These are phyloP conservation scores for Taphrina sp. DNA, from an alignment of 1,139 yeast genomes.

Conservation along the genomic window DNA sequence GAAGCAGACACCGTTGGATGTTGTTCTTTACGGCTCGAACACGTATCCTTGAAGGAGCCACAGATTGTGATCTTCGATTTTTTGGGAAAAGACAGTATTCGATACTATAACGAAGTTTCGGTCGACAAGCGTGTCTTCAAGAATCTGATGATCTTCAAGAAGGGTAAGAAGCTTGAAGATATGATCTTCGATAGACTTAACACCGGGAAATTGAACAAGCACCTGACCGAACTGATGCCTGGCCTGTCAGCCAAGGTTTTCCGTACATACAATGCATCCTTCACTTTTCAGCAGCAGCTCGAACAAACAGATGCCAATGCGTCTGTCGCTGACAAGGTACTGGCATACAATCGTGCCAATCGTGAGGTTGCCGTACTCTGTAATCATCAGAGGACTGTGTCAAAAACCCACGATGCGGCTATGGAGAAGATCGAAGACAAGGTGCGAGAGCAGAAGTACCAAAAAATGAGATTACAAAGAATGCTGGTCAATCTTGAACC, in stretches of 20 bases:
- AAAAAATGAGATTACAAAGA: conserved; percentile 67
- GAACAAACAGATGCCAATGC: conserved; percentile 81
- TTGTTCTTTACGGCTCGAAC: conserved; percentile 88
- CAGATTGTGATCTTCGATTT: conserved; percentile 87
- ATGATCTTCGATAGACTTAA: conserved; percentile 86
- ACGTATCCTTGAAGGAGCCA: conserved; percentile 81
- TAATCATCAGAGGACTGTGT: conserved; percentile 93
- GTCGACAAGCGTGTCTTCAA: conserved; percentile 88
- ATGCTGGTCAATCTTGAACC: conserved; percentile 69
- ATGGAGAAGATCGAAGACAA: conserved; percentile 76
- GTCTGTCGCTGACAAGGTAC: conserved; percentile 80
- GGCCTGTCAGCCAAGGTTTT: conserved; percentile 95
- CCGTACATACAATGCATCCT: conserved; percentile 95
- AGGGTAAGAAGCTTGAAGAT: conserved; percentile 82
- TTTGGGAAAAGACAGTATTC: conserved; percentile 91
- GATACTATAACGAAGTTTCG: conserved; percentile 88
- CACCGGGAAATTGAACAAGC: conserved; percentile 78
- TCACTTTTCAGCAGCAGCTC: conserved; percentile 79
- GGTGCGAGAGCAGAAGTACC: conserved; percentile 79
- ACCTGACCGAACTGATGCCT: conserved; percentile 83
- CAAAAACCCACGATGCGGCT: conserved; percentile 76
- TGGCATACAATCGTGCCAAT: conserved; percentile 89
- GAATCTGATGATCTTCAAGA: conserved; percentile 80
- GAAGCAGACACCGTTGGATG: conserved; percentile 99
- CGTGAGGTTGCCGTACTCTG: conserved; percentile 92